Conservation (phyloP, 495 filamentous ascomycete species). For the Rostrohypoxylon terebratum region DNA sequence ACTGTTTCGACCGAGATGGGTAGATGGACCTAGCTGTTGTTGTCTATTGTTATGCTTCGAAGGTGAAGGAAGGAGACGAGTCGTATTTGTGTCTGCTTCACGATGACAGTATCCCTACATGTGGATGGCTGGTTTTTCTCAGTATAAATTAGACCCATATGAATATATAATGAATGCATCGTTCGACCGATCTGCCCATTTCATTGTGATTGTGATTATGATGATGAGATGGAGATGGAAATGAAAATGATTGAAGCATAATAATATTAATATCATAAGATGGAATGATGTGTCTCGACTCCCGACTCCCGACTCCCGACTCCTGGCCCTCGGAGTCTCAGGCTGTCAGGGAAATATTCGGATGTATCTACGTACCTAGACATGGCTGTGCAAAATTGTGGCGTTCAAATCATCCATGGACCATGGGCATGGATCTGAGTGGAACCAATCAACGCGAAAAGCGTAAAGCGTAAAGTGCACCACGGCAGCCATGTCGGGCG, state of each 20-base stretch:
- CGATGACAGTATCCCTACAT: not conserved
- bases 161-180: not conserved
- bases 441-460: conserved; percentile 5
- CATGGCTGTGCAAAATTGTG: not conserved
- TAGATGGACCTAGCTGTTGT: not conserved
- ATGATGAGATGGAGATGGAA: no score
- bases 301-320: no score
- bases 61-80: not conserved
- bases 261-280: not conserved
- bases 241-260: not conserved
- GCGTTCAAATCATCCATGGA: not conserved
- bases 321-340: no score
- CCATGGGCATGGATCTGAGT: not conserved
- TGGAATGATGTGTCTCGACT: no score
- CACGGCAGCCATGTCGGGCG: not conserved
- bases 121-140: not conserved
- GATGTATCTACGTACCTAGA: not conserved
- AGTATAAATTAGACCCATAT: conserved; percentile 1
- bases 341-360: not conserved
- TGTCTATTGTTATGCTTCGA: not conserved
- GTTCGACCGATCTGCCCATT: not conserved
- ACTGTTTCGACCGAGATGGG: not conserved
- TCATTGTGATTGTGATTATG: not conserved
- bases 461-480: not conserved
- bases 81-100: not conserved